Conservation (phyloP, 495 filamentous ascomycete species). For the Aspergillus bridgeri region DNA sequence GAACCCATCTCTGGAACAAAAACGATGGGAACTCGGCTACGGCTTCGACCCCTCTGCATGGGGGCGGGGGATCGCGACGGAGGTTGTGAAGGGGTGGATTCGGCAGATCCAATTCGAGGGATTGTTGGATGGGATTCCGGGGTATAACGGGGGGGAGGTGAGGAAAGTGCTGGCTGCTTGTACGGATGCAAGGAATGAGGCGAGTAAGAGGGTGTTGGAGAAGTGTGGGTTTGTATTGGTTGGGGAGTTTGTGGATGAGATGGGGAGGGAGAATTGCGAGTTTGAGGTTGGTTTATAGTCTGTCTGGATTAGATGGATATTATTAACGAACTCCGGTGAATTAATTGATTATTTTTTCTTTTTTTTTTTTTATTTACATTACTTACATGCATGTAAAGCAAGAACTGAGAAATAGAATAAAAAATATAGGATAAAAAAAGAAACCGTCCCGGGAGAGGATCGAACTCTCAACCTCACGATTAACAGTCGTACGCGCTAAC, state of each 20-base stretch:
- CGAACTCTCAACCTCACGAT: no score
- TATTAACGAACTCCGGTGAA: no score
- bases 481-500: no score
- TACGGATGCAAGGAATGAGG: conserved; percentile 7
- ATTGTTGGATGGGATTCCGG: neutral
- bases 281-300: conserved; percentile 2
- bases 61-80: conserved; percentile 19
- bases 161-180: conserved; percentile 6
- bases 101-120: neutral
- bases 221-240: conserved; percentile 15
- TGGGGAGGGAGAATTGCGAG: conserved; percentile 10
- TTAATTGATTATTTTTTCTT: neutral
- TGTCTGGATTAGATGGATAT: neutral
- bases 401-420: no score
- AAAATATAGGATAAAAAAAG: no score
- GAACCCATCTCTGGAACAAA: neutral
- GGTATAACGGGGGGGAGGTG: neutral
- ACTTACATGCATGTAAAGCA: no score
- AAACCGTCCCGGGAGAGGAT: no score
- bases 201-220: conserved; percentile 15
- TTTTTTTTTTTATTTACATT: no score
- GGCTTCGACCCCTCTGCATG: conserved; percentile 13
- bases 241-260: conserved; percentile 9
- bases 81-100: conserved; percentile 12
- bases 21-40: conserved; percentile 19